Evolutionary conservation across 1,139 yeast species (phyloP), one percentile per base, ranked within the genome.

Genomic region (Suhomyces coccinellae): DNA sequence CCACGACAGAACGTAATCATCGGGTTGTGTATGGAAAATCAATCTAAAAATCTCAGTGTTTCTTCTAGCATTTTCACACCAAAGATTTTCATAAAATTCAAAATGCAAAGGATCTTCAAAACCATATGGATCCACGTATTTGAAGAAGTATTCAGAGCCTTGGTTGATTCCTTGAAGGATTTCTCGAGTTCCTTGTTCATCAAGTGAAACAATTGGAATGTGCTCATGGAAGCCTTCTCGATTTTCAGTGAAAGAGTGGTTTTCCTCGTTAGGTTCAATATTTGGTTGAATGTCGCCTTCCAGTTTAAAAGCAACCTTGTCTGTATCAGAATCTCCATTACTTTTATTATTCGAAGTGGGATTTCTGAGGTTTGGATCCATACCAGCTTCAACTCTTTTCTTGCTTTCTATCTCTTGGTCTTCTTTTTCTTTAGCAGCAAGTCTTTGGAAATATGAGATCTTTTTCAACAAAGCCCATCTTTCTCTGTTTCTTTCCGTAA

Each of bases 21-120:
- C 99, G 0, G 99, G 99, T 62, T 93, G 98, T 52, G 90, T 83
- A 53, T 91, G 93, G 75, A 95, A 95, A 3, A 93, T 89, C 65
- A 85, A 75, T 49, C 97, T 75, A 67, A 79, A 95, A 7, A 93
- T 70, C 49, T 80, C 77, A 0, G 98, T 90, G 59, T 95, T 95
- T 55, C 91, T 77, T 48, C 86, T 72, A 0, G 99, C 98, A 59
- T 81, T 82, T 10, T 87, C 85, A 57, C 76, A 80, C 97, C 97
- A 93, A n/a, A 85, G 65, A 53, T 89, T 96, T 56, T 87, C 93
- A 59, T 83, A 88, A 61, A 95, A 93, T 4, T 79, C 80, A 10
- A 80, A 85, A 49, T 77, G 80, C 38, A 93, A 63, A 0, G 99
- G 99, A 66, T 95, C 99, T 49, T 79, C 84, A 62, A 95, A 89